These are phyloP conservation scores for Candida sonorensis DNA, from an alignment of 805 yeast genomes.

Conservation along the genomic window DNA sequence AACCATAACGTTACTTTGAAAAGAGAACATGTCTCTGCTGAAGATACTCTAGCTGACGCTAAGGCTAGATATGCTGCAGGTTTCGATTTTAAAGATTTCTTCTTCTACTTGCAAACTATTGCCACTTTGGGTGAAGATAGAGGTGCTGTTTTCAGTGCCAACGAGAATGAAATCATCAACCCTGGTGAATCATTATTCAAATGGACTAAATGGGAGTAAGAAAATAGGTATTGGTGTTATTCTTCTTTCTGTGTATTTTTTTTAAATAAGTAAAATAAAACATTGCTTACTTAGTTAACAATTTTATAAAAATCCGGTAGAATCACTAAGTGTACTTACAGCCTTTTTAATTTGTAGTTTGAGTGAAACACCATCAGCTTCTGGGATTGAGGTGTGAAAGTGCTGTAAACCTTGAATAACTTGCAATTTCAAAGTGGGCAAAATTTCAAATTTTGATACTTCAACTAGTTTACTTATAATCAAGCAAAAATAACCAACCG, in stretches of 20 bases:
- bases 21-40: constrained; percentile 25
- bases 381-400: constrained; percentile 7
- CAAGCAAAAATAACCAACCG: constrained; percentile 23
- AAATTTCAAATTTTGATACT: too few species aligned
- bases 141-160: constrained; percentile 28
- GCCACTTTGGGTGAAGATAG: constrained; percentile 34
- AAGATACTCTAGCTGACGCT: constrained; percentile 28
- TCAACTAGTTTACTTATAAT: constrained; percentile 8
- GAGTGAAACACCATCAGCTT: constrained; percentile 5
- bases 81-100: constrained; percentile 28
- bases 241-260: too few species aligned
- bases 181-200: constrained; percentile 38
- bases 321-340: constrained; percentile 1
- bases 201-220: constrained; percentile 38
- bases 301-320: too few species aligned
- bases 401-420: constrained; percentile 6
- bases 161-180: constrained; percentile 38
- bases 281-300: too few species aligned
- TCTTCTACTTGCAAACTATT: constrained; percentile 30
- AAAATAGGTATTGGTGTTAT: too few species aligned
- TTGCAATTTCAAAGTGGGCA: too few species aligned
- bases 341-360: constrained; percentile 4
- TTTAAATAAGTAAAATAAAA: too few species aligned
- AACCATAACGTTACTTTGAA: constrained; percentile 29
- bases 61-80: constrained; percentile 24